Evolutionary conservation across 1,284 basidiomycete genomes (phyloP), one percentile per base, ranked within the genome.

Genomic region (Tilletia walkeri): DNA sequence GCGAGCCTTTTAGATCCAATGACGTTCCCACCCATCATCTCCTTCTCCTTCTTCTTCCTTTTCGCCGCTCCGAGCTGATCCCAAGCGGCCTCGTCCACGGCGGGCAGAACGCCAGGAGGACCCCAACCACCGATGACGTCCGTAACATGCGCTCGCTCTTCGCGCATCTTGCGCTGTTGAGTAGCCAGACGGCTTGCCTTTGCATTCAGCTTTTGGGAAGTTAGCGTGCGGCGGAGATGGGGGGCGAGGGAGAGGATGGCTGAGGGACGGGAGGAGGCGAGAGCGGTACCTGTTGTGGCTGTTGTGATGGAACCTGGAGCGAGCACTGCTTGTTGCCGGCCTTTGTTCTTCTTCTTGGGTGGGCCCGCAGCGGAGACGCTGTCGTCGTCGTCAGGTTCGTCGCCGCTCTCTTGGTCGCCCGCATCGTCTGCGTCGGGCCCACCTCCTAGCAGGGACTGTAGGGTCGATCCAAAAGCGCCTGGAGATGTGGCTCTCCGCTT

Each of bases 51-150:
- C 49, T 75, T 72, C 65, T 20, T 24, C 9, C 74, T 73, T 47
- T 75, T 72, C 2, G 70, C 69, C 2, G 70, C 67, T n/a, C 72
- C 73, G 66, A 76, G 73, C 7, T 73, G 63, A 54, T 76, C 73
- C 7, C 73, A 75, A 41, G 78, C 76, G 30, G 74, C 54, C 20
- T 67, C 16, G 54, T 75, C 72, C 14, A 74, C 54, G 39, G 68
- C 65, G 7, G 78, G 75, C 34, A 73, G 71, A 12, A 75, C 72
- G 24, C 81, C 82, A 5, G 82, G 81, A 39, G 80, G 75, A 9
- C 79, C 79, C 82, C 82, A 83, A 14, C 79, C 80, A 30, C 76
- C 78, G 59, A 83, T 83, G 47, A 83, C 80, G 49, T 83, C 82
- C 67, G 76, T 77, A 38, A 82, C 76, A 65, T 78, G 78, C 20